phyloP scores from a whole-genome alignment of 2,329 filamentous ascomycete species.

The Hymenoscyphus salicellus region DNA sequence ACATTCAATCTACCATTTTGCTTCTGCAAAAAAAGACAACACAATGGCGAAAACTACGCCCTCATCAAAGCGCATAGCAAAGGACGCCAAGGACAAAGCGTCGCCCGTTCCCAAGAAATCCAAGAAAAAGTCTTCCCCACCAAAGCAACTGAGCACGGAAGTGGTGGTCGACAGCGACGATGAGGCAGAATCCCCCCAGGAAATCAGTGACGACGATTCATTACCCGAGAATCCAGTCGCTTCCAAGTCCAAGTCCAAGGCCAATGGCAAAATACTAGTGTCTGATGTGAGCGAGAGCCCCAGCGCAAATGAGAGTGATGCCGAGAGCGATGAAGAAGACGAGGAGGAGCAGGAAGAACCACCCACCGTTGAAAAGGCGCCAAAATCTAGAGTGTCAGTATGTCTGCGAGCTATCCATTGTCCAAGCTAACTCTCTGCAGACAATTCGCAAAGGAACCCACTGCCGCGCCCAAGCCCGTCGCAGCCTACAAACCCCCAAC shows the following conservation, averaged over 20 bases:
- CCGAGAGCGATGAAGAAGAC: slow-evolving; percentile 39
- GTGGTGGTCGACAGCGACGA: slow-evolving; percentile 32
- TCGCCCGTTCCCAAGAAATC: slow-evolving; percentile 5
- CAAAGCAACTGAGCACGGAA: slow-evolving; percentile 31
- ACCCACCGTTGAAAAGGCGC: slow-evolving; percentile 16
- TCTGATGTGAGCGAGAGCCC: slow-evolving; percentile 23
- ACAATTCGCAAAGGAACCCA: slow-evolving; percentile 17
- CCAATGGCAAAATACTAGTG: slow-evolving; percentile 29
- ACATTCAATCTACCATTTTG: not conserved
- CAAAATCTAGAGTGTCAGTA: slow-evolving; percentile 6
- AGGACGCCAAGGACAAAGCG: slow-evolving; percentile 20
- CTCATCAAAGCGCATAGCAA: slow-evolving; percentile 22
- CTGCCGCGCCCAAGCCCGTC: slow-evolving; percentile 5
- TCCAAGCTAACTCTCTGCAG: slow-evolving; percentile 11
- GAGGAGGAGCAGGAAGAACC: slow-evolving; percentile 28
- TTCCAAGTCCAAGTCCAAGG: slow-evolving; percentile 13
- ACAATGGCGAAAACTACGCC: slow-evolving; percentile 16
- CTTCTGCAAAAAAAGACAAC: not conserved
- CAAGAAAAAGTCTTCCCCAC: slow-evolving; percentile 16
- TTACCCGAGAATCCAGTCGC: slow-evolving; percentile 20
- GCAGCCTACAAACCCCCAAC: slow-evolving; percentile 27
- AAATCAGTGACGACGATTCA: slow-evolving; percentile 26
- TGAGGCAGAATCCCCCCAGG: slow-evolving; percentile 25
- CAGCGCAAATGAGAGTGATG: slow-evolving; percentile 31
- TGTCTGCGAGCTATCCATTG: not conserved